A percentile compares a stretch with the other conserved stretches of the same genome.
Conservation (phyloP, 805 yeast genomes). For the Hanseniaspora mollemarum region DNA sequence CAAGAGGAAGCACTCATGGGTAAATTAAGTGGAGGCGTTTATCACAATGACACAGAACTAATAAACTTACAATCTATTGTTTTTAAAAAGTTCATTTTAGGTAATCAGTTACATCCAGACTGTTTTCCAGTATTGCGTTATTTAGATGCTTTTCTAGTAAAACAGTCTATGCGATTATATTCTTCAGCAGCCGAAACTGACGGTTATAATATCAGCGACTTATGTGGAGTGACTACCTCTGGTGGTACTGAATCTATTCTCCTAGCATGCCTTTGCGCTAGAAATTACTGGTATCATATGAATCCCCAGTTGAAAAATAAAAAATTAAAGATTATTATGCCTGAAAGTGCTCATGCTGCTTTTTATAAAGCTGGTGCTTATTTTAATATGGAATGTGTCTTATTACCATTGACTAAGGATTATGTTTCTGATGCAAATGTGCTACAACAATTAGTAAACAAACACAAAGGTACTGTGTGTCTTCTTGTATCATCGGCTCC, state of each 20-base stretch:
- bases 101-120: slow-evolving; percentile 94
- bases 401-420: slow-evolving; percentile 28
- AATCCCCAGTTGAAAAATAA: slow-evolving; percentile 44
- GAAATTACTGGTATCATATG: slow-evolving; percentile 39
- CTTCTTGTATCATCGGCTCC: slow-evolving; percentile 90
- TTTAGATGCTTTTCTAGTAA: slow-evolving; percentile 90
- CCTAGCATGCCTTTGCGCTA: slow-evolving; percentile 77
- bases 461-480: slow-evolving; percentile 48
- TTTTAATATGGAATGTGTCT: slow-evolving; percentile 76
- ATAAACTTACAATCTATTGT: slow-evolving; percentile 65
- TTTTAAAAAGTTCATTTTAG: slow-evolving; percentile 63
- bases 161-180: slow-evolving; percentile 74
- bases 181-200: not conserved
- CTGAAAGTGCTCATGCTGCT: slow-evolving; percentile 87
- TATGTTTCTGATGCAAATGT: slow-evolving; percentile 54
- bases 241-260: slow-evolving; percentile 94
- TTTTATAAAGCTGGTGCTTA: slow-evolving; percentile 85
- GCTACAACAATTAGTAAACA: slow-evolving; percentile 55
- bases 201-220: not conserved
- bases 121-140: slow-evolving; percentile 92
- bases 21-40: slow-evolving; percentile 85
- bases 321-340: slow-evolving; percentile 79
- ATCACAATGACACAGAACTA: slow-evolving; percentile 83
- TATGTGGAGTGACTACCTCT: slow-evolving; percentile 74
- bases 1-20: slow-evolving; percentile 42